Conservation (phyloP, 106 monocot genomes). For the Agapanthus africanus region DNA sequence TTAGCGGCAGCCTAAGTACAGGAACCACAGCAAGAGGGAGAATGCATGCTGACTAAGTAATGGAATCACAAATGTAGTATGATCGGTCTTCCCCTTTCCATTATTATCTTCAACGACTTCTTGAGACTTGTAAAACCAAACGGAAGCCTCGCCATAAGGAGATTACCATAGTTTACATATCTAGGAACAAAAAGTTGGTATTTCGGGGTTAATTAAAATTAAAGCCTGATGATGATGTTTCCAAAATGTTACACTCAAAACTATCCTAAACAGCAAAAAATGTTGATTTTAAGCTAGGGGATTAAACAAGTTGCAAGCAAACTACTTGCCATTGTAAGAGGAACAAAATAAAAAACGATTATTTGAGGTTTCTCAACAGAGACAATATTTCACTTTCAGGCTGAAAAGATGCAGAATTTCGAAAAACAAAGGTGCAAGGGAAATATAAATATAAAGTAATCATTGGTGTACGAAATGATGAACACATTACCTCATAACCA, state of each 20-base stretch:
- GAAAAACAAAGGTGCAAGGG: background rate
- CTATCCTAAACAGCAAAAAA: background rate
- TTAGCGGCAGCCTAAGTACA: too few relatives aligned
- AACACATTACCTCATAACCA: constrained; percentile 41
- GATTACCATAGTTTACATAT: background rate
- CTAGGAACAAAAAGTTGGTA: background rate
- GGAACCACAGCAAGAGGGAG: background rate
- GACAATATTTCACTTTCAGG: background rate
- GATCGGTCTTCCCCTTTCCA: too few relatives aligned
- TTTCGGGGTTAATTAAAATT: background rate
- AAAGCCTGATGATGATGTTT: background rate
- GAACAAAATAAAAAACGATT: background rate
- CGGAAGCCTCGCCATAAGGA: too few relatives aligned
- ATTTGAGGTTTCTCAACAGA: background rate
- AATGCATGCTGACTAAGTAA: background rate
- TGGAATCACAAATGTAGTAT: background rate
- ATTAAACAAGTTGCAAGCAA: background rate
- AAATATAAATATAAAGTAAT: background rate
- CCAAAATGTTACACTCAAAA: background rate
- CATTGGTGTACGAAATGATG: background rate
- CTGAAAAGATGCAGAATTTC: background rate
- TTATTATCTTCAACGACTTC: too few relatives aligned
- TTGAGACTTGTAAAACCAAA: too few relatives aligned
- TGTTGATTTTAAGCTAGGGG: background rate
- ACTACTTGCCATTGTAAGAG: background rate